These are phyloP conservation scores for Rachicladosporium sp. DNA, from an alignment of 2,329 filamentous ascomycete species.

Conservation along the genomic window DNA sequence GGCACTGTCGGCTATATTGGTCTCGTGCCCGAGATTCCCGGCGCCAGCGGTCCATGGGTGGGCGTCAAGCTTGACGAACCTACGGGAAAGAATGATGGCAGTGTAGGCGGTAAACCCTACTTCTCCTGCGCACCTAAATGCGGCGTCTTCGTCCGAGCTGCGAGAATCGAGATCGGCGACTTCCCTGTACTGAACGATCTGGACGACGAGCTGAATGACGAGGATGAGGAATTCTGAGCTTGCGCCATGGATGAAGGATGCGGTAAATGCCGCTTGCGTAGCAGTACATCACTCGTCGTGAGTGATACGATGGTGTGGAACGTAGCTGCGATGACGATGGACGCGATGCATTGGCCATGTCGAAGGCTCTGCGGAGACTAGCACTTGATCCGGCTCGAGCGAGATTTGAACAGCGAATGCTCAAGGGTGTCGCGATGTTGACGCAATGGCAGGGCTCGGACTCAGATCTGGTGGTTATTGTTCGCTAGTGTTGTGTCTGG, in stretches of 20 bases:
- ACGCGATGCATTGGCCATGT: too few relatives aligned
- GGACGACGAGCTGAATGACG: constrained; percentile 40
- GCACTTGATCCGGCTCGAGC: too few relatives aligned
- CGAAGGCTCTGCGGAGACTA: too few relatives aligned
- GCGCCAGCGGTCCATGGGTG: constrained; percentile 51
- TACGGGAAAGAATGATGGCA: constrained; percentile 71
- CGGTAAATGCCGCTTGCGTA: not conserved
- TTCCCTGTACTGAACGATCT: constrained; percentile 56
- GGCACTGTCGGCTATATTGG: constrained; percentile 63
- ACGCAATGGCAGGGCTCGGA: too few relatives aligned
- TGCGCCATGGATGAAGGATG: not conserved
- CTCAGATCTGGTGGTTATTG: too few relatives aligned
- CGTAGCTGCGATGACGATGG: too few relatives aligned
- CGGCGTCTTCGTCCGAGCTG: constrained; percentile 67
- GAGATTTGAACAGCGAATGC: too few relatives aligned
- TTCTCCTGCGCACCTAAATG: constrained; percentile 58
- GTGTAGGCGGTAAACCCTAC: constrained; percentile 52
- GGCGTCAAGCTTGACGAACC: constrained; percentile 65
- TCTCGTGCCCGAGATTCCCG: constrained; percentile 59
- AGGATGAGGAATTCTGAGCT: constrained; percentile 54
- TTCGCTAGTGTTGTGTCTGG: too few relatives aligned
- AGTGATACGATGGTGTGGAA: too few relatives aligned
- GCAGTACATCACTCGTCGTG: too few relatives aligned
- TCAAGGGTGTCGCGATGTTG: too few relatives aligned
- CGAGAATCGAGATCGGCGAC: constrained; percentile 65